Evolutionary conservation across 495 filamentous ascomycete genomes (phyloP), one percentile per base, ranked within the genome.

Genomic region (Evansstolkia leycettana): DNA sequence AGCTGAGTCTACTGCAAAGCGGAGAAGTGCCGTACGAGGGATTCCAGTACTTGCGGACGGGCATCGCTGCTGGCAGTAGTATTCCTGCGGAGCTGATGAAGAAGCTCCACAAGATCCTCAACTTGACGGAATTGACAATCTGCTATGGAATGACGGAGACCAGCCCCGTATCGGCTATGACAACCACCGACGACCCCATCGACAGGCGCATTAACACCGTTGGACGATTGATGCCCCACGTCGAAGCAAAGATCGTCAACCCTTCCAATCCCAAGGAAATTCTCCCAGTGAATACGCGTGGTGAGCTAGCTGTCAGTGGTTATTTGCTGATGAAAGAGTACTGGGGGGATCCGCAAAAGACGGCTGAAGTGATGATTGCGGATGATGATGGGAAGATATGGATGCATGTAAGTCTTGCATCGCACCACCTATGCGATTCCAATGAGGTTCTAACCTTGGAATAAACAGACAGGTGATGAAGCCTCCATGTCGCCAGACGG

Each of bases 121-220:
- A 92, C 31, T 61, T 98, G 18, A 76, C 72, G 0, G 82, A 94
- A 18, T 51, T 95, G 36, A 94, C 88, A 0, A 95, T 94, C 46
- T 94, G 90, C 64, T 98, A 98, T 55, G 90, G 87, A 25, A 98
- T 98, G 90, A 98, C 90, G 10, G 90, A 98, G 58, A 98, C 90
- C 0, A 79, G 74, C 31, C 90, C 90, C n/a, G 87, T 94, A 0
- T 82, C 75, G 27, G 75, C 73, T 30, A 95, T 95, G 89, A 98
- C 89, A 0, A 72, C 80, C 0, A 89, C 82, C 0, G 59, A 76
- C 26, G 90, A 95, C 49, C 79, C 87, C 1, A 61, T 89, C 4
- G 71, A 70, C n/a, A 84, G 85, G 50, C 65, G 90, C 7, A 76
- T 89, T 20, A 65, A 75, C 27, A 81, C 70, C 10, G 84, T 95